Evolutionary conservation across 495 filamentous ascomycete genomes (phyloP).

Genomic region (Neurospora terricola): DNA sequence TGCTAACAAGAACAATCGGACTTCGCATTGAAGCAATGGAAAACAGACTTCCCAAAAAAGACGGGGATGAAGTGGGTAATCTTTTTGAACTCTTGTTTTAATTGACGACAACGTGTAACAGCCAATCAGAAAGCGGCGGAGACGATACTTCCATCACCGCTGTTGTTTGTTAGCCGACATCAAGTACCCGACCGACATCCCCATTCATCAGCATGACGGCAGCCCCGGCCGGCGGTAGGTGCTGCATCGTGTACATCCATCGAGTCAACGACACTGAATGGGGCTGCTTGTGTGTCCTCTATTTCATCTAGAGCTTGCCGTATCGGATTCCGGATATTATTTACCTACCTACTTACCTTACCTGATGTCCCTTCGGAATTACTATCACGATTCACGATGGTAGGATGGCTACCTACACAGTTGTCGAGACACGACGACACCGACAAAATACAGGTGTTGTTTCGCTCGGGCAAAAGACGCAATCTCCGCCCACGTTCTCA

Average conservation of each 20-base stretch:
- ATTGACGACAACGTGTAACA: neutral
- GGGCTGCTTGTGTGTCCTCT: neutral
- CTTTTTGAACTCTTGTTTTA: neutral
- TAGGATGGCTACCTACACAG: too few species aligned
- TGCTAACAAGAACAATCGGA: neutral
- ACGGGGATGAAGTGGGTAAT: neutral
- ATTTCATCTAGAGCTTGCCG: too few species aligned
- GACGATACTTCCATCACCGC: neutral
- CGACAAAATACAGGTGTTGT: neutral
- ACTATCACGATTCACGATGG: too few species aligned
- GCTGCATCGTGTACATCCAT: neutral
- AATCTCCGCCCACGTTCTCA: neutral
- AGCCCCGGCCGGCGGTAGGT: neutral
- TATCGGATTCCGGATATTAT: neutral
- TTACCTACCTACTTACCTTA: neutral
- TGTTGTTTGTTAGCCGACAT: neutral
- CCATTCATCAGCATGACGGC: neutral
- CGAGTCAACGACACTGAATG: neutral
- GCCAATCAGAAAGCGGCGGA: neutral
- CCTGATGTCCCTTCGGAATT: neutral
- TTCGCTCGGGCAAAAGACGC: neutral
- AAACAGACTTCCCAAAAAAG: neutral
- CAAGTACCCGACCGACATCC: neutral
- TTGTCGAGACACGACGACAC: neutral
- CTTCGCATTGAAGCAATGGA: neutral